A percentile compares a stretch with the other conserved stretches of the same genome.
Conservation (phyloP, 495 filamentous ascomycete species). For the Xylaria curta region DNA sequence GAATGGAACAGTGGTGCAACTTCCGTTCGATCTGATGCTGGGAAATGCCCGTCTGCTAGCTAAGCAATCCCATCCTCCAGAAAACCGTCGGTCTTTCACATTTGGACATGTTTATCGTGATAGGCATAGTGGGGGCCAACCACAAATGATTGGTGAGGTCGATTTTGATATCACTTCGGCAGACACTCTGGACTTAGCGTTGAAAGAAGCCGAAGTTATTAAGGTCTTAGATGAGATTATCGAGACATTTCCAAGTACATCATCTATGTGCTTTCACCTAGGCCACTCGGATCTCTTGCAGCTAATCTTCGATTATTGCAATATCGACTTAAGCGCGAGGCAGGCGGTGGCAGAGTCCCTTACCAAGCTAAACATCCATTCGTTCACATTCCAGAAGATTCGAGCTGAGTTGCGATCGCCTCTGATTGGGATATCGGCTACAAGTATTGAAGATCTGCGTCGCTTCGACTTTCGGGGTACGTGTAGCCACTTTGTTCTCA, state of each 20-base stretch:
- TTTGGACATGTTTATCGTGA: conserved; percentile 93
- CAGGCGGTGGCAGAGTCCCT: conserved; percentile 79
- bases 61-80: conserved; percentile 61
- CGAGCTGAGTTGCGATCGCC: conserved; percentile 81
- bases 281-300: conserved; percentile 88
- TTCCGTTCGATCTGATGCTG: conserved; percentile 90
- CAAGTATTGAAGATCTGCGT: conserved; percentile 87
- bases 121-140: conserved; percentile 72
- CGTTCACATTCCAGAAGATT: conserved; percentile 85
- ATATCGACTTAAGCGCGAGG: conserved; percentile 71
- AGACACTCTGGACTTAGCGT: conserved; percentile 77
- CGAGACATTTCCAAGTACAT: conserved; percentile 76
- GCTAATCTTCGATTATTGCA: conserved; percentile 85
- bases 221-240: conserved; percentile 94
- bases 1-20: conserved; percentile 82
- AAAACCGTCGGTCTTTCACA: conserved; percentile 78
- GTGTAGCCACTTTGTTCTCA: conserved; percentile 21
- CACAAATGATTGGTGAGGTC: conserved; percentile 82
- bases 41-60: conserved; percentile 89
- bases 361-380: conserved; percentile 85
- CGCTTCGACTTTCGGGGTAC: conserved; percentile 88
- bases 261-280: conserved; percentile 87
- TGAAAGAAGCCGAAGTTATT: conserved; percentile 93
- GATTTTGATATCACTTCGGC: conserved; percentile 93
- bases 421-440: conserved; percentile 80